Evolutionary conservation across 768 basidiomycete genomes (phyloP).

Genomic region (Rubroboletus pulcherrimus): DNA sequence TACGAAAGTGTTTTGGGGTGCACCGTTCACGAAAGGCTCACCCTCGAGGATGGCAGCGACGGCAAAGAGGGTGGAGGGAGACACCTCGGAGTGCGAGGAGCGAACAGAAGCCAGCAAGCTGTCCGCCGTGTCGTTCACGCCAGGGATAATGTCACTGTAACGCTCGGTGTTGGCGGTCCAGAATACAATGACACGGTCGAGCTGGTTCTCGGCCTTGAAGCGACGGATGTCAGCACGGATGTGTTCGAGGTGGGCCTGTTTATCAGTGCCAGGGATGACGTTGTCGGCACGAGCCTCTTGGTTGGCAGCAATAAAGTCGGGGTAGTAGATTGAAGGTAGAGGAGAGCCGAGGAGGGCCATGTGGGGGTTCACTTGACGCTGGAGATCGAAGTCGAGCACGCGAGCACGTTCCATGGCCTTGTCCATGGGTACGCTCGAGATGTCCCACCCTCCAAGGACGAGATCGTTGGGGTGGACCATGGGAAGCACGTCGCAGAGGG

Average conservation of each 20-base stretch:
- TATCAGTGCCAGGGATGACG: conserved; percentile 78
- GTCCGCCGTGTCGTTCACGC: conserved; percentile 92
- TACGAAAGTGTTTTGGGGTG: conserved; percentile 98
- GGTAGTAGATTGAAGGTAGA: conserved; percentile 94
- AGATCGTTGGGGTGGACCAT: conserved; percentile 99
- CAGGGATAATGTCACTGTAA: conserved; percentile 90
- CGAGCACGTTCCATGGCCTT: conserved; percentile 90
- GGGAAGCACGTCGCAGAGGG: conserved; percentile 87
- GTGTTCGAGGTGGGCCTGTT: conserved; percentile 87
- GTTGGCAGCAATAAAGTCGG: conserved; percentile 97
- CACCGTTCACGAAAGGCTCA: conserved; percentile 94
- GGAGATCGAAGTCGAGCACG: conserved; percentile 94
- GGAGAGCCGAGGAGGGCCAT: conserved; percentile 80
- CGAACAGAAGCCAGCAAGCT: conserved; percentile 81
- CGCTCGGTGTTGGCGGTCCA: conserved; percentile 99
- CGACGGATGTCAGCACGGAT: conserved; percentile 91
- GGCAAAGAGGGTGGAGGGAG: conserved; percentile 93
- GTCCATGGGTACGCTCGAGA: conserved; percentile 81
- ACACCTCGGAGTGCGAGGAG: conserved; percentile 86
- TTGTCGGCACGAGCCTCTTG: conserved; percentile 97
- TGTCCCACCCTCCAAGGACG: conserved; percentile 98
- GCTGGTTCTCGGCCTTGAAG: conserved; percentile 79
- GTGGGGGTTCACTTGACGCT: conserved; percentile 87
- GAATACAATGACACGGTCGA: conserved; percentile 90
- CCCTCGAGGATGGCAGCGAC: conserved; percentile 94